Conservation (phyloP, 345 rosid species). For the Camelina sativa region DNA sequence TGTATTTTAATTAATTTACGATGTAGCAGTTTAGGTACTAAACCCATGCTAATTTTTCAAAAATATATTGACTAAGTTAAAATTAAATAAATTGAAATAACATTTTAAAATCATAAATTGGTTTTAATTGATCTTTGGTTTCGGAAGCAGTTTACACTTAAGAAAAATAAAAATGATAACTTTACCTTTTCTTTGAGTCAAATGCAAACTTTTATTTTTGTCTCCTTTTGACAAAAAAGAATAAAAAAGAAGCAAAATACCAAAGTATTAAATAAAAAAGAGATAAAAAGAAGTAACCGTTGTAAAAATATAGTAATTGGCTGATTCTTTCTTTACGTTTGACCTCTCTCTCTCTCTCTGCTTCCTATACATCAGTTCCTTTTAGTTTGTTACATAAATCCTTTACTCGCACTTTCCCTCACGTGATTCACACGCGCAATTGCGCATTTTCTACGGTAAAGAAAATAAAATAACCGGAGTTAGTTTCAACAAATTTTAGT, state of each 20-base stretch:
- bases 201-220: constrained; percentile 6
- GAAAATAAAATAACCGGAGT: neutral
- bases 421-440: constrained; percentile 4
- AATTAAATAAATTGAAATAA: neutral
- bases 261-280: neutral
- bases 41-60: neutral
- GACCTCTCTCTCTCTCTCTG: constrained; percentile 25
- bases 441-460: neutral
- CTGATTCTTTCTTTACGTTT: constrained; percentile 30
- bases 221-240: neutral
- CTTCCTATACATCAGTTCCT: constrained; percentile 12
- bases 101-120: neutral
- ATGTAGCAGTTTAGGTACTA: too few species aligned
- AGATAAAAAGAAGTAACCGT: constrained; percentile 30
- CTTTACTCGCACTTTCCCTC: neutral
- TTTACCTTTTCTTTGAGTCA: constrained; percentile 5
- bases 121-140: neutral
- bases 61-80: neutral
- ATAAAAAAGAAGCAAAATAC: neutral
- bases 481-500: neutral
- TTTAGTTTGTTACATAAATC: constrained; percentile 21
- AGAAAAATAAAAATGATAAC: neutral
- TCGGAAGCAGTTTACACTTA: neutral
- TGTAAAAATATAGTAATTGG: constrained; percentile 30
- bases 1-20: too few species aligned